Base-by-base conservation (phyloP, 2,329 filamentous ascomycete genomes). In the Elsinoe fawcettii region DNA sequence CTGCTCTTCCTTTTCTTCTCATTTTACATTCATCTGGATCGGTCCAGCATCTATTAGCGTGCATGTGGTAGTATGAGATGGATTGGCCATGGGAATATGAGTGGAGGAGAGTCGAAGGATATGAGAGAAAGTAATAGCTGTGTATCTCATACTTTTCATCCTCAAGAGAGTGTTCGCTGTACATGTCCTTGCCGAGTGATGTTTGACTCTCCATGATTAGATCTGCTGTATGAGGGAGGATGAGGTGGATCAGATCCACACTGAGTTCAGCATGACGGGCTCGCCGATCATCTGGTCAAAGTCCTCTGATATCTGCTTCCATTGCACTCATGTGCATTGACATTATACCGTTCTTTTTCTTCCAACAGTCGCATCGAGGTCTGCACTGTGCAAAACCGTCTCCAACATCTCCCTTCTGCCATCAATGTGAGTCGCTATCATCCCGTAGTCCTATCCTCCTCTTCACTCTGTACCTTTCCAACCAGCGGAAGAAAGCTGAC, bases 121-220 rank as follows among this genome's bases (percentile, higher is more conserved):
- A 39, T 39, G 32, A 25, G 18, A 20, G 32, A n/a, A 53, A 36
- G 49, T 53, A 53, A 53, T 53, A 53, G 49, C 49, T 39, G 34
- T 53, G 49, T 53, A 53, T 53, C 32, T 53, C 49, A 53, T 11
- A 37, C 32, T 34, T 53, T 53, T 25, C 14, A 18, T 34, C 32
- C 20, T 30, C 27, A 30, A 30, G 5, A 30, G 9, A 5, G 5
- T 9, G 9, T 30, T 30, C 9, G 11, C 9, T 39, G 8, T 34
- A 8, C 5, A 11, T 5, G 25, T 6, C 46, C 16, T 51, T 32
- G 3, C 14, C 18, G 25, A 22, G 5, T 51, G 46, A 30, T 5
- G 27, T 30, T 5, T 30, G 27, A 5, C 9, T 9, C 27, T 5
- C 5, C 5, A 30, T 30, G 27, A 30, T 30, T 30, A n/a, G n/a